Evolutionary conservation across 106 monocot genomes (phyloP).

Genomic region (Chionographis japonica): DNA sequence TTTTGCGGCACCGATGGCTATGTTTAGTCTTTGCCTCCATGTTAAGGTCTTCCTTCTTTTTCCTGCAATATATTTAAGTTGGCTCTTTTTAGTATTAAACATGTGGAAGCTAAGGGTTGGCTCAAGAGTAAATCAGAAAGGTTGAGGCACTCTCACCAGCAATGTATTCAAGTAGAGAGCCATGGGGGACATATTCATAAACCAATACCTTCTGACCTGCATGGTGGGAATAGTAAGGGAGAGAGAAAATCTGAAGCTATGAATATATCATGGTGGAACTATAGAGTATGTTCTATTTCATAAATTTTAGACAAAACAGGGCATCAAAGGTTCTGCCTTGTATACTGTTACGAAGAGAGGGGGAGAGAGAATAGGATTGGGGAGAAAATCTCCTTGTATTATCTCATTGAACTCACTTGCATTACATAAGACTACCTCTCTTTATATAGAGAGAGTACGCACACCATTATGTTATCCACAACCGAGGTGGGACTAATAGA

Average conservation of each 20-base stretch:
- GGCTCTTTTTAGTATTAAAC: neutral
- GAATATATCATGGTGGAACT: neutral
- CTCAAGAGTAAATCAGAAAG: neutral
- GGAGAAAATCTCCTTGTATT: too few relatives aligned
- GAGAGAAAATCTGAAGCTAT: neutral
- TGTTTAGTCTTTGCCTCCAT: constrained; percentile 33
- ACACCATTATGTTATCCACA: too few relatives aligned
- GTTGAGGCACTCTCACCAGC: constrained; percentile 14
- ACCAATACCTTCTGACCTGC: constrained; percentile 34
- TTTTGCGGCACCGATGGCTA: constrained; percentile 42
- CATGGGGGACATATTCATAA: constrained; percentile 45
- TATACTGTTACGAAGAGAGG: too few relatives aligned
- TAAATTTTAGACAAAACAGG: too few relatives aligned
- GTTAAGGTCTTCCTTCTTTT: constrained; percentile 11
- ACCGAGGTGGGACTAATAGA: too few relatives aligned
- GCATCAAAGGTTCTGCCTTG: too few relatives aligned
- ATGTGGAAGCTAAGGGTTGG: neutral
- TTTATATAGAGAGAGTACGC: too few relatives aligned
- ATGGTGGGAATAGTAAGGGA: neutral
- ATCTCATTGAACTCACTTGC: too few relatives aligned
- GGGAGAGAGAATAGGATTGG: too few relatives aligned
- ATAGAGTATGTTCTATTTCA: too few relatives aligned
- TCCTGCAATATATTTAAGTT: neutral
- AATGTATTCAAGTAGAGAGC: constrained; percentile 30
- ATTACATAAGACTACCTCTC: too few relatives aligned